Base-by-base conservation (phyloP, 371 early-diverging fungal species). In the Rhizopus microsporus region DNA sequence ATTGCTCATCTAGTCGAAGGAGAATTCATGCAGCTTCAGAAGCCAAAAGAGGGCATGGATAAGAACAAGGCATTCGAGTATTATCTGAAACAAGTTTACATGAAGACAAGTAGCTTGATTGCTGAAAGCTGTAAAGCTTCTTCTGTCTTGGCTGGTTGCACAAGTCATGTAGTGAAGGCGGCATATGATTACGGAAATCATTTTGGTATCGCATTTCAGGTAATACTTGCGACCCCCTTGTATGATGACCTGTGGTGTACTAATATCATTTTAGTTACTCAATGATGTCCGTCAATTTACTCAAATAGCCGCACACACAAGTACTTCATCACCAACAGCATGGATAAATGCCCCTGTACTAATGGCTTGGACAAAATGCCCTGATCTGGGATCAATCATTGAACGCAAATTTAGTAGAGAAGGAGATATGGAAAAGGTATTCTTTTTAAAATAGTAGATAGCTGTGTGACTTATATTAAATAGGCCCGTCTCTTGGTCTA, bases 101-200 rank as follows among this genome's bases (percentile, higher is more conserved):
- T 96, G 82, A 98, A 98, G 72, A 98, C 98, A 0, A 96, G 95
- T 13, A 88, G 91, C 67, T 75, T 98, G 72, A 93, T 98, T 57
- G 96, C 98, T 39, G 93, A 95, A 63, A 92, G 93, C 59, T 94
- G 94, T 63, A 84, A 89, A 32, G 90, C 93, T 3, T 86, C 95
- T 8, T 90, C 95, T 12, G 87, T 96, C 4, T 75, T 98, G 37
- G 94, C 93, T 53, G 91, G 92, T 16, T 81, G 87, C 35, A 74
- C 90, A 0, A 71, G 69, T 13, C 89, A 89, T 23, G 82, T 93
- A 3, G 75, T 80, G 23, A 86, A 92, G 35, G 78, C 88, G 31
- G 88, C 93, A 1, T 94, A 91, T 71, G 71, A 74, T 33, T 98
- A 89, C 68, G 98, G 97, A 4, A 86, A 83, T 49, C 86, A 94